These are phyloP conservation scores for Actinomortierella ambigua DNA, from an alignment of 371 early-diverging fungal species.

Conservation along the genomic window DNA sequence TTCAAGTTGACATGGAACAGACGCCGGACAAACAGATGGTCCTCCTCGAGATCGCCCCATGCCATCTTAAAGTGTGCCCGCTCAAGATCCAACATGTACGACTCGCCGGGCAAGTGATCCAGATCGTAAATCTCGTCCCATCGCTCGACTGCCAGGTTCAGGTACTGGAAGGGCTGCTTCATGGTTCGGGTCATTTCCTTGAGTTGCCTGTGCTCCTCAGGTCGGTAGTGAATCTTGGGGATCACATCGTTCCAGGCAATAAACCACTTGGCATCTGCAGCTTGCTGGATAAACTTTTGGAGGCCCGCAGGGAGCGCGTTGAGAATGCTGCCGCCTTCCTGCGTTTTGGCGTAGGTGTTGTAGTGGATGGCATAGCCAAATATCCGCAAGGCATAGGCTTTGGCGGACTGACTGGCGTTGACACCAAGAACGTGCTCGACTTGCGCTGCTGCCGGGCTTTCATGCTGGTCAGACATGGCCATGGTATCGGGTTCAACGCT, in stretches of 20 bases:
- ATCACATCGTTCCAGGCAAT: conserved; percentile 33
- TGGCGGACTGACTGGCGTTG: conserved; percentile 29
- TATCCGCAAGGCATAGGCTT: conserved; percentile 35
- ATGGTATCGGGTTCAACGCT: conserved; percentile 21
- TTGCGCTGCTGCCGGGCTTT: conserved; percentile 15
- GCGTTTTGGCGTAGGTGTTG: conserved; percentile 8
- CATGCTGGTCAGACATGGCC: conserved; percentile 13
- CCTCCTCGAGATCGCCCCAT: conserved; percentile 19
- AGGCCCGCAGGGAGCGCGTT: conserved; percentile 26
- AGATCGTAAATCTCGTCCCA: conserved; percentile 40
- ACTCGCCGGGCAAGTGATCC: conserved; percentile 35
- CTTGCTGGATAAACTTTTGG: conserved; percentile 19
- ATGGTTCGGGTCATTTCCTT: conserved; percentile 10
- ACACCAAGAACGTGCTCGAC: conserved; percentile 13
- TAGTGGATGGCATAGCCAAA: conserved; percentile 35
- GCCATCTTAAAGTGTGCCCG: conserved; percentile 22
- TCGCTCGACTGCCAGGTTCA: conserved; percentile 27
- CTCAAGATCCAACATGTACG: conserved; percentile 36
- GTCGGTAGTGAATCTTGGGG: conserved; percentile 35
- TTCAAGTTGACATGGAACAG: conserved; percentile 38
- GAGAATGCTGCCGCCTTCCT: background rate
- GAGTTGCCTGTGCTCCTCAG: conserved; percentile 21
- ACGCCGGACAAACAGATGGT: conserved; percentile 20
- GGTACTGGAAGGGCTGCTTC: conserved; percentile 25
- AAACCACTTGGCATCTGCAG: conserved; percentile 15